Evolutionary conservation across 495 filamentous ascomycete species (phyloP).

Genomic region (Hypoxylon perforatum): DNA sequence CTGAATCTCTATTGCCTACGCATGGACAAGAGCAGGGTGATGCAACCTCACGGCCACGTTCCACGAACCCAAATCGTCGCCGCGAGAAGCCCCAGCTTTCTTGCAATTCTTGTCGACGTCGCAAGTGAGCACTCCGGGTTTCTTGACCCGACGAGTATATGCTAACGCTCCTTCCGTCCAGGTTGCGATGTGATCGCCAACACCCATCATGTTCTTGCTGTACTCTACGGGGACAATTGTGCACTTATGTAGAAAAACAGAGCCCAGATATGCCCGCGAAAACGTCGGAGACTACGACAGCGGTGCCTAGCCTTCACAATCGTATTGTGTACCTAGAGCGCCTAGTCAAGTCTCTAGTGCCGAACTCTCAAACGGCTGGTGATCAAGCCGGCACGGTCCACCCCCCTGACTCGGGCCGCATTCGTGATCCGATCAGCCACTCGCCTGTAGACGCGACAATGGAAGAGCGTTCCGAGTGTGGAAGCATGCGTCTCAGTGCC

Average conservation of each 20-base stretch:
- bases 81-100: constrained; percentile 51
- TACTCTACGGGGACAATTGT: constrained; percentile 1
- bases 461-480: constrained; percentile 45
- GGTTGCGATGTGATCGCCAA: constrained; percentile 45
- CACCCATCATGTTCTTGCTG: constrained; percentile 41
- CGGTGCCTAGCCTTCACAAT: not conserved
- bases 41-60: not conserved
- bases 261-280: not conserved
- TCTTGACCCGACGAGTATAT: constrained; percentile 1
- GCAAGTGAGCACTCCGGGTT: constrained; percentile 42
- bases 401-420: not conserved
- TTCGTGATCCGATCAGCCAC: not conserved
- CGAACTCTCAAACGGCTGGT: not conserved
- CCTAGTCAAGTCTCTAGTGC: not conserved
- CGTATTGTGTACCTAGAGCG: not conserved
- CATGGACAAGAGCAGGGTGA: not conserved
- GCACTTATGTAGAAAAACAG: not conserved
- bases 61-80: constrained; percentile 21
- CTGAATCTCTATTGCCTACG: not conserved
- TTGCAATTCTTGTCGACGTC: constrained; percentile 47
- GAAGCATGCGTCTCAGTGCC: constrained; percentile 45
- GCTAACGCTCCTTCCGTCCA: constrained; percentile 1
- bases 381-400: not conserved
- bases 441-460: constrained; percentile 9
- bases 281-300: not conserved